Base-by-base conservation (phyloP, 306 rosid genomes). In the Medicago arabica region DNA sequence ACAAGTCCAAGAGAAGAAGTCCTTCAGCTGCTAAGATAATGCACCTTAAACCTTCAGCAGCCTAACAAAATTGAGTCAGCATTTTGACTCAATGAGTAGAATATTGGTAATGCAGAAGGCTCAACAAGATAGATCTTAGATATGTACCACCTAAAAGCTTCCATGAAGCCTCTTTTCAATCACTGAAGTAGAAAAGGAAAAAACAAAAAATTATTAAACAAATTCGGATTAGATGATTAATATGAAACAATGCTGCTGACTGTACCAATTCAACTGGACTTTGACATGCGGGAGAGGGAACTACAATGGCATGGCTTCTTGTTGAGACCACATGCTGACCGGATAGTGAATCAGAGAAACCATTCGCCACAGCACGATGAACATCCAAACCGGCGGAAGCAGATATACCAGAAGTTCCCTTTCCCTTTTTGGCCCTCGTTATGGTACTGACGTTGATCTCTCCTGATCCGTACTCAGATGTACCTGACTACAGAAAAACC, bases 301-400 rank as follows among this genome's bases (percentile, higher is more conserved):
- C 96, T 36, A 89, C 96, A 80, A 90, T 83, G 53, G 96, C 88
- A 4, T 88, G 88, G 75, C 89, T 86, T 74, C 86, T 87, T 67
- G 77, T 83, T 25, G 95, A 86, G 58, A 85, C 84, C 78, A 77
- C 85, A 67, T 80, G 87, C 75, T 89, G 92, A 81, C 78, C 85
- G 75, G 87, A 44, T 10, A 81, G 86, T 15, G 78, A 74, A 75
- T 89, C 99, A 21, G 93, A 86, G 77, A 75, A 80, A 64, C 89
- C 89, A 31, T 79, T 88, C 81, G 90, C 81, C 41, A 77, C 80
- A 2, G 89, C 89, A 41, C 77, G 85, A 79, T 81, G 85, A 55
- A 86, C 81, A 63, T 92, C 92, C 7, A 88, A 85, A 59, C 87
- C 90, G 46, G 85, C 58, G 18, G 88, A 43, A 19, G 78, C 63